Percentiles rank a stretch among this genome's conserved stretches.
Evolutionary conservation across 2,329 filamentous ascomycete genomes (phyloP).

Genomic region (Escovopsis sp.): DNA sequence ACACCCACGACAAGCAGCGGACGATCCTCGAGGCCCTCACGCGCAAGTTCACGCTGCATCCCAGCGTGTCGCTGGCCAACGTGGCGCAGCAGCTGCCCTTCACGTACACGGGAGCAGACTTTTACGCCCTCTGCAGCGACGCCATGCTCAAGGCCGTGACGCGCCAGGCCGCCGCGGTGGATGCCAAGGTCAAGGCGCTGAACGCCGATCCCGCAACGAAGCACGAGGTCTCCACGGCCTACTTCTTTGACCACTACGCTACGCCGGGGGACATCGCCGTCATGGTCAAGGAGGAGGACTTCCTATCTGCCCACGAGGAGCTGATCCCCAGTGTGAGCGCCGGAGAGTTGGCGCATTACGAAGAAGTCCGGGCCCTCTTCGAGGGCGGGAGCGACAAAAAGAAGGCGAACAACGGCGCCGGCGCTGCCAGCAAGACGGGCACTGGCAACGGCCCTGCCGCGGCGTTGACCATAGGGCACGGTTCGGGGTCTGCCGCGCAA

Average conservation of each 20-base stretch:
- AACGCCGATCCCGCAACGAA: constrained; percentile 31
- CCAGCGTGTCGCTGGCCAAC: constrained; percentile 56
- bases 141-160: constrained; percentile 99
- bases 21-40: constrained; percentile 91
- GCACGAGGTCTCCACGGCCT: constrained; percentile 60
- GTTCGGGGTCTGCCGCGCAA: constrained; percentile 16
- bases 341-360: constrained; percentile 85
- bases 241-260: constrained; percentile 90
- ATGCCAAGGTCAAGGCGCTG: constrained; percentile 63
- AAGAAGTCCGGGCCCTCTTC: constrained; percentile 67
- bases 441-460: neutral
- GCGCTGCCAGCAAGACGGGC: neutral
- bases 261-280: constrained; percentile 71
- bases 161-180: constrained; percentile 69
- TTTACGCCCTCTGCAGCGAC: constrained; percentile 94
- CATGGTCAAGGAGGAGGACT: constrained; percentile 80
- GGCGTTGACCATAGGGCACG: neutral
- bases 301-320: constrained; percentile 65
- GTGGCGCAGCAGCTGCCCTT: constrained; percentile 73
- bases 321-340: constrained; percentile 87
- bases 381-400: constrained; percentile 41
- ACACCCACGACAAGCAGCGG: constrained; percentile 91
- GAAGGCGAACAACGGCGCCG: constrained; percentile 4
- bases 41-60: constrained; percentile 83
- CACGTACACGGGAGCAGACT: constrained; percentile 93